phyloP scores from a whole-genome alignment of 202 grass and related monocot species.

The Setaria viridis region DNA sequence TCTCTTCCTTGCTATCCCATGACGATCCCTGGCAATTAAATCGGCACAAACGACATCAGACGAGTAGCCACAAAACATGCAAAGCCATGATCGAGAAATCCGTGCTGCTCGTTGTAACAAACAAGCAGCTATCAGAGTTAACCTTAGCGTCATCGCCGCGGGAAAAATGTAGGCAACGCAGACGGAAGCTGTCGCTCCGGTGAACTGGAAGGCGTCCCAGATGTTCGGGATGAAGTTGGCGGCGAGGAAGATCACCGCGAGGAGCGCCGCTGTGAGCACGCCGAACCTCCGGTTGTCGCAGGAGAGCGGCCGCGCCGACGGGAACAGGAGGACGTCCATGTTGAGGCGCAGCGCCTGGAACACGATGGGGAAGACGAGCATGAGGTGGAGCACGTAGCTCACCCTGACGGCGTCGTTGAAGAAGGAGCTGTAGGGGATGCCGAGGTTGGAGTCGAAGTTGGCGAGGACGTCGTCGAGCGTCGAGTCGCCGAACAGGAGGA shows the following conservation, averaged over 20 bases:
- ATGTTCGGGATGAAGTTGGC: constrained; percentile 90
- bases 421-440: constrained; percentile 79
- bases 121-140: neutral
- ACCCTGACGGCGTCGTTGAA: constrained; percentile 85
- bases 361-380: constrained; percentile 97
- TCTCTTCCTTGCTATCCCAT: constrained; percentile 76
- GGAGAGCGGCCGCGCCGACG: constrained; percentile 57
- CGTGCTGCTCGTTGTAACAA: neutral
- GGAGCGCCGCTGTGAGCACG: constrained; percentile 54
- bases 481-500: constrained; percentile 78
- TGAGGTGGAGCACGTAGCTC: constrained; percentile 87
- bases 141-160: constrained; percentile 78
- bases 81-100: neutral
- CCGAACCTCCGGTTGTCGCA: constrained; percentile 66
- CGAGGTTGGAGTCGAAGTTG: constrained; percentile 91
- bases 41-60: neutral
- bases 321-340: constrained; percentile 85
- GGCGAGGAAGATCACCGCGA: constrained; percentile 68
- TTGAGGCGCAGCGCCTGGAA: constrained; percentile 92
- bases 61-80: neutral
- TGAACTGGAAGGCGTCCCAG: constrained; percentile 98
- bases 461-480: constrained; percentile 95
- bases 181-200: constrained; percentile 81
- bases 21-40: constrained; percentile 61
- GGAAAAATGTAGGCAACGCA: constrained; percentile 90